Conservation (phyloP, 164 flowering plant species). For the Stephania yunnanensis region DNA sequence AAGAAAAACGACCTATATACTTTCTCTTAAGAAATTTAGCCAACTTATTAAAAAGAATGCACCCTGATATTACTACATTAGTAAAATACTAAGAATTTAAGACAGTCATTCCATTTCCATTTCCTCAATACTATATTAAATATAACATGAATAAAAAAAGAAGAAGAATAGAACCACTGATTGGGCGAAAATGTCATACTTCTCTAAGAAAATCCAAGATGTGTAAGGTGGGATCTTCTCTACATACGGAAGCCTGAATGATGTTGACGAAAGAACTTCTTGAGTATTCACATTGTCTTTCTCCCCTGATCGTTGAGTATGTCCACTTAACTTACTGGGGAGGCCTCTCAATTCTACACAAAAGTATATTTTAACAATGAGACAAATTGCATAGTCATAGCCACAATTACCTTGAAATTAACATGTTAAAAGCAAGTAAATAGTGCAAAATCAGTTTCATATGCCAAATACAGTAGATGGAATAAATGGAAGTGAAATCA, state of each 20-base stretch:
- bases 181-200: constrained; percentile 28
- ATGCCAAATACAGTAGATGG: too few species aligned
- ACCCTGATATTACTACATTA: too few species aligned
- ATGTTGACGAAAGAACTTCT: constrained; percentile 37
- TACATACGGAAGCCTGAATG: constrained; percentile 53
- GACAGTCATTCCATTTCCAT: background rate
- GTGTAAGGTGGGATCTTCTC: constrained; percentile 87
- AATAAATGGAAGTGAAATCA: too few species aligned
- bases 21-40: background rate
- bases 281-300: constrained; percentile 40
- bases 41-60: background rate
- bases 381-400: too few species aligned
- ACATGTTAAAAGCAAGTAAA: too few species aligned
- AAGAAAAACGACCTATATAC: background rate
- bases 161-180: background rate
- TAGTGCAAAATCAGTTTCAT: too few species aligned
- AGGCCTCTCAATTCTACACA: constrained; percentile 44
- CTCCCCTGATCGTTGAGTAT: constrained; percentile 46
- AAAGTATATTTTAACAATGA: constrained; percentile 33
- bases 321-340: constrained; percentile 39
- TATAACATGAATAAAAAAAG: background rate
- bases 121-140: background rate
- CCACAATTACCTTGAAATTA: too few species aligned
- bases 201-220: constrained; percentile 88
- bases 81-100: too few species aligned